These are phyloP conservation scores for Rauvolfia tetraphylla DNA, from an alignment of 257 asterid species.

Conservation along the genomic window DNA sequence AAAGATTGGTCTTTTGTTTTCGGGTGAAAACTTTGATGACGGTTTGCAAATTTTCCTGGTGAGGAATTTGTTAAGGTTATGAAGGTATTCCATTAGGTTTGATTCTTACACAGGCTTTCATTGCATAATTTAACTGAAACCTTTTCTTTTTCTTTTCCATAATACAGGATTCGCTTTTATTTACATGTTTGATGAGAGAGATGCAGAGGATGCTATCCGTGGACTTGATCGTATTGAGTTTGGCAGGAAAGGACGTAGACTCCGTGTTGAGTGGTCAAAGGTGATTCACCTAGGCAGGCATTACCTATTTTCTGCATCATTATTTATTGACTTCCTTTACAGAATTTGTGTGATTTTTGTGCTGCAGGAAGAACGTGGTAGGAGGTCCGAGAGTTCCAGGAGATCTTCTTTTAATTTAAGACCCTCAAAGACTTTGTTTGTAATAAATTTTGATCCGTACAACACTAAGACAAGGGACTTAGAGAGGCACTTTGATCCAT, in stretches of 20 bases:
- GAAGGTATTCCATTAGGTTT: conserved; percentile 13
- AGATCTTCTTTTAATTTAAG: conserved; percentile 45
- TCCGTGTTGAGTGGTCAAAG: conserved; percentile 95
- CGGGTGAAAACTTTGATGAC: conserved; percentile 30
- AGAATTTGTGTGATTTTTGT: conserved; percentile 8
- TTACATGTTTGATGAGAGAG: conserved; percentile 86
- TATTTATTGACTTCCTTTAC: not conserved
- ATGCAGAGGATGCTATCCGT: conserved; percentile 82
- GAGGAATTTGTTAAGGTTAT: conserved; percentile 7
- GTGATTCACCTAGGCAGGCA: conserved; percentile 27
- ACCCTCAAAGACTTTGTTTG: conserved; percentile 72
- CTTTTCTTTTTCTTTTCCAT: not conserved
- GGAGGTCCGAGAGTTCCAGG: conserved; percentile 49
- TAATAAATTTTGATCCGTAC: conserved; percentile 75
- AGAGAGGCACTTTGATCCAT: conserved; percentile 74
- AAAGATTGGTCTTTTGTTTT: conserved; percentile 34
- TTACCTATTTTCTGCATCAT: not conserved
- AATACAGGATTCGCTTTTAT: conserved; percentile 57
- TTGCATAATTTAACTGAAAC: not conserved
- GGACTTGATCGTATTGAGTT: conserved; percentile 69
- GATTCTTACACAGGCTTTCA: conserved; percentile 18
- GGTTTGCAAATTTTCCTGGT: conserved; percentile 29
- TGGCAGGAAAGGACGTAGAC: conserved; percentile 78
- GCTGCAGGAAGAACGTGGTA: conserved; percentile 63
- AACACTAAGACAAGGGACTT: conserved; percentile 67